phyloP scores from a whole-genome alignment of 1,139 yeast genomes.

The Wickerhamomyces sp. region DNA sequence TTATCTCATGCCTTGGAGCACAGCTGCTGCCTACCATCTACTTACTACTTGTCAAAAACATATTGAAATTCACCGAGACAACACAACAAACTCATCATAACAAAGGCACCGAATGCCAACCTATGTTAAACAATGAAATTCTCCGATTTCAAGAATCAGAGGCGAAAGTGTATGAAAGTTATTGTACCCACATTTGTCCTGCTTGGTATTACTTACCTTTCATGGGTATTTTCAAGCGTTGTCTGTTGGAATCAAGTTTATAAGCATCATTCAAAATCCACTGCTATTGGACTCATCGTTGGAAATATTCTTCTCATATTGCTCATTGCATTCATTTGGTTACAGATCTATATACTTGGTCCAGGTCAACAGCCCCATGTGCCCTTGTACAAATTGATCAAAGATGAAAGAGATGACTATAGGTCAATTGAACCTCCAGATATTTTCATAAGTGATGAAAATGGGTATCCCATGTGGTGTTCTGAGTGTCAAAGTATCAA shows the following conservation, averaged over 20 bases:
- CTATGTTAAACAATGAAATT: too few relatives aligned
- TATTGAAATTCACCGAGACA: too few relatives aligned
- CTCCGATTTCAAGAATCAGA: neutral
- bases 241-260: slow-evolving; percentile 20
- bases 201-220: slow-evolving; percentile 11
- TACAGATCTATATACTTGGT: slow-evolving; percentile 20
- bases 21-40: too few relatives aligned
- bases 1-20: too few relatives aligned
- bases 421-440: slow-evolving; percentile 36
- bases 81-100: too few relatives aligned
- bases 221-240: slow-evolving; percentile 20
- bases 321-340: slow-evolving; percentile 23
- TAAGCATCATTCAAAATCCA: slow-evolving; percentile 14
- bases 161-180: neutral
- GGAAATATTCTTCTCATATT: slow-evolving; percentile 23
- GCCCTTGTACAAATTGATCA: slow-evolving; percentile 27
- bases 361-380: slow-evolving; percentile 26
- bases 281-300: slow-evolving; percentile 28
- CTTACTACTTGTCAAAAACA: too few relatives aligned
- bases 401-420: slow-evolving; percentile 12
- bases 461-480: slow-evolving; percentile 63
- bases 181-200: slow-evolving; percentile 3
- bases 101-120: too few relatives aligned
- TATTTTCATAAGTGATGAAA: slow-evolving; percentile 49
- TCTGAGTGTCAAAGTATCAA: slow-evolving; percentile 48